A percentile compares a stretch with the other conserved stretches of the same genome.
These are phyloP conservation scores for Russula sp. DNA, from an alignment of 768 basidiomycete species.

Conservation along the genomic window DNA sequence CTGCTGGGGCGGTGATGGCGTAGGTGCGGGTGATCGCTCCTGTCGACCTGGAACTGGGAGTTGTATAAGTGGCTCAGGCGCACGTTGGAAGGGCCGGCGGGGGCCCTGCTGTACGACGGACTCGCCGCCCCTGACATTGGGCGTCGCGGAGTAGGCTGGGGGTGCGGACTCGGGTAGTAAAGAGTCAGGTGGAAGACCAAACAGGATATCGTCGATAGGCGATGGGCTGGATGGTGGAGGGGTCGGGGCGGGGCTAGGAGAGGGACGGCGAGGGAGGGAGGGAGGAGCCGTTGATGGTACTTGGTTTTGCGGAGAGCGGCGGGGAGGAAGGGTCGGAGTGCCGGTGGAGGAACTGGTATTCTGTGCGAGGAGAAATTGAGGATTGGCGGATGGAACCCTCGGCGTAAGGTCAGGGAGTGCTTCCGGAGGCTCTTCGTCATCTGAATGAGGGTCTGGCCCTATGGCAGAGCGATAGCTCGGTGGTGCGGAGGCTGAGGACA, in stretches of 20 bases:
- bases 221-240: not conserved
- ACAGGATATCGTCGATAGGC: not conserved
- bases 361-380: not conserved
- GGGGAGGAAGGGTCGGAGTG: slow-evolving; percentile 1
- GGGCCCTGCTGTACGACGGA: slow-evolving; percentile 59
- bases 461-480: not conserved
- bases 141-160: slow-evolving; percentile 61
- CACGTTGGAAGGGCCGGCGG: slow-evolving; percentile 50
- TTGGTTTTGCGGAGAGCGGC: not conserved
- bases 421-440: slow-evolving; percentile 4
- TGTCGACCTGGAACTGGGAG: not conserved
- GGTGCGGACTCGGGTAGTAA: slow-evolving; percentile 49
- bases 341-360: not conserved
- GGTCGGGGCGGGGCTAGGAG: not conserved
- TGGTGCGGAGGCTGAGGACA: not conserved
- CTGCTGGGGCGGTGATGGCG: not conserved
- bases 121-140: slow-evolving; percentile 53
- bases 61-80: slow-evolving; percentile 26
- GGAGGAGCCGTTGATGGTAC: not conserved
- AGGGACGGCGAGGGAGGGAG: slow-evolving; percentile 3
- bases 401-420: slow-evolving; percentile 13
- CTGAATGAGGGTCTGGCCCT: not conserved
- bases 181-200: slow-evolving; percentile 10
- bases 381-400: not conserved
- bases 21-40: not conserved